These are phyloP conservation scores for Albizia julibrissin DNA, from an alignment of 306 rosid genomes.

Conservation along the genomic window DNA sequence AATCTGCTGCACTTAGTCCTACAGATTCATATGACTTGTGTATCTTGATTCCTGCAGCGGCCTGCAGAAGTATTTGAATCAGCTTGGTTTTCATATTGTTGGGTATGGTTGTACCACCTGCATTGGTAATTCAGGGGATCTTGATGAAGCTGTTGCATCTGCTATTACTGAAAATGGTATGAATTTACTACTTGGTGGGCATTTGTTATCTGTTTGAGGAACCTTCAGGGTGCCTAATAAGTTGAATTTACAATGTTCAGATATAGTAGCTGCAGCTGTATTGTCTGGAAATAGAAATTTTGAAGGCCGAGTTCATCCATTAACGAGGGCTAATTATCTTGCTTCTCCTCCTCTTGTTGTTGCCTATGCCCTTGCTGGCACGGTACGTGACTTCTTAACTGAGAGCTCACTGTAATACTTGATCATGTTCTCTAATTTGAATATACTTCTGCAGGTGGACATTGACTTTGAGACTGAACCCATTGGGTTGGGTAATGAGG, in stretches of 20 bases:
- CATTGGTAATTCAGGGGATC: conserved; percentile 97
- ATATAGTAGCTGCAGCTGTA: conserved; percentile 93
- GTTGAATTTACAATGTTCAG: conserved; percentile 47
- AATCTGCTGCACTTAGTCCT: neutral
- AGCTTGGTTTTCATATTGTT: conserved; percentile 86
- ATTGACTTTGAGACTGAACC: conserved; percentile 85
- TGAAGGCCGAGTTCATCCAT: conserved; percentile 96
- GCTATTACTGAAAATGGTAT: conserved; percentile 86
- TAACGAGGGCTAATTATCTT: conserved; percentile 95
- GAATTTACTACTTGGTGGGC: conserved; percentile 17
- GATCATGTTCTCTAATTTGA: conserved; percentile 35
- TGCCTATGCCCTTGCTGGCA: conserved; percentile 97
- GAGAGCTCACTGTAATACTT: conserved; percentile 9
- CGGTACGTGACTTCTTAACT: conserved; percentile 59
- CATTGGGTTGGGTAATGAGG: conserved; percentile 78
- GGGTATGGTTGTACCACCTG: conserved; percentile 99
- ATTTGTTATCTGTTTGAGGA: conserved; percentile 11
- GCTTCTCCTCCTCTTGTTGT: conserved; percentile 99
- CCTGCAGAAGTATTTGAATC: conserved; percentile 86
- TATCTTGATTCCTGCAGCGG: conserved; percentile 56
- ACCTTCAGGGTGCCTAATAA: conserved; percentile 24
- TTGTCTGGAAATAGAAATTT: conserved; percentile 95
- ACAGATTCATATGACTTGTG: conserved; percentile 9
- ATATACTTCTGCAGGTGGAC: conserved; percentile 66
- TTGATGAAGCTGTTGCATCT: conserved; percentile 82